phyloP scores from a whole-genome alignment of 305 asterid genomes.

The Salvia sclarea region DNA sequence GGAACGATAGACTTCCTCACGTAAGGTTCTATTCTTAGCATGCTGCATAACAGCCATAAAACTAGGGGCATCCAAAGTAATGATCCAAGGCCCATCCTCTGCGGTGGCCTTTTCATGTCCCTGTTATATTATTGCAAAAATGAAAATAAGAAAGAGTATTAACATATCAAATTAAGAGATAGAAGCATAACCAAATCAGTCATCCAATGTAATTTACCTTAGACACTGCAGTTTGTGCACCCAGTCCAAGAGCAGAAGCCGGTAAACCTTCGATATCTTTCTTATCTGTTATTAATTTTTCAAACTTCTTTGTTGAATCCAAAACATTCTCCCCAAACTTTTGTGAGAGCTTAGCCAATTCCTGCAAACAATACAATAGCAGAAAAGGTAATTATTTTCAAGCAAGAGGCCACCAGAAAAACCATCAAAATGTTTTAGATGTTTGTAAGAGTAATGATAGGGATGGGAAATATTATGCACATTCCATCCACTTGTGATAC shows the following conservation, averaged over 20 bases:
- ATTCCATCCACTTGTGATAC: conserved; percentile 14
- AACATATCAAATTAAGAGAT: conserved; percentile 17
- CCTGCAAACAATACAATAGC: conserved; percentile 50
- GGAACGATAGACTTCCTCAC: conserved; percentile 97
- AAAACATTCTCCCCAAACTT: conserved; percentile 93
- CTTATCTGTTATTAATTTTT: conserved; percentile 83
- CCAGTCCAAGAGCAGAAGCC: conserved; percentile 85
- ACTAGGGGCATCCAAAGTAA: conserved; percentile 96
- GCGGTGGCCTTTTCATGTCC: conserved; percentile 95
- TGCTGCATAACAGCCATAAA: conserved; percentile 87
- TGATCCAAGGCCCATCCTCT: conserved; percentile 90
- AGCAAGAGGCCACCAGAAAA: conserved; percentile 13
- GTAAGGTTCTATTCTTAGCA: conserved; percentile 77
- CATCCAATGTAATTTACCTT: conserved; percentile 53
- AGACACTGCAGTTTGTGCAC: conserved; percentile 95
- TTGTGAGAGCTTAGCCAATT: conserved; percentile 74
- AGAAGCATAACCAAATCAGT: conserved; percentile 19
- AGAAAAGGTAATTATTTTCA: conserved; percentile 6
- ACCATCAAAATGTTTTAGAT: not conserved
- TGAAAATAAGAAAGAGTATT: conserved; percentile 12
- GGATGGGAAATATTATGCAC: conserved; percentile 3
- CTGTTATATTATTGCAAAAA: conserved; percentile 43
- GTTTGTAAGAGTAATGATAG: not conserved
- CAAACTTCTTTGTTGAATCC: conserved; percentile 94
- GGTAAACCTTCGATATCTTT: conserved; percentile 92